These are phyloP conservation scores for Pezicula rhizophila DNA, from an alignment of 2,329 filamentous ascomycete species.

Conservation along the genomic window DNA sequence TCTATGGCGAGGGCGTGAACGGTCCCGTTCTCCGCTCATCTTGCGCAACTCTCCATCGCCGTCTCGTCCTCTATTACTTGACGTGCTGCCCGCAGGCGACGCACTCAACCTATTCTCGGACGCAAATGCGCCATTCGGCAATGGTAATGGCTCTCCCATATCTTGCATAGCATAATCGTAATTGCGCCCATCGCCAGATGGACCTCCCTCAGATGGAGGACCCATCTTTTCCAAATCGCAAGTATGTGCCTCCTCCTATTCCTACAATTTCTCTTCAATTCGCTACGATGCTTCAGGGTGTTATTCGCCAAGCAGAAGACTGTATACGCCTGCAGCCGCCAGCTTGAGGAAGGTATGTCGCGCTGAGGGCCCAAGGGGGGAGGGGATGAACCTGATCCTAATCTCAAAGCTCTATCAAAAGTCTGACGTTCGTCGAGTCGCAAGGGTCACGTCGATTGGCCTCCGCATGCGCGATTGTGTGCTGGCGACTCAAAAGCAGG, in stretches of 20 bases:
- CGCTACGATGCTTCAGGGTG: background rate
- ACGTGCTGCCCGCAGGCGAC: slow-evolving; percentile 17
- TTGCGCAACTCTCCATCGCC: slow-evolving; percentile 10
- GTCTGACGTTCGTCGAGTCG: slow-evolving; percentile 22
- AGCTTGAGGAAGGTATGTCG: slow-evolving; percentile 10
- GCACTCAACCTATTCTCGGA: slow-evolving; percentile 19
- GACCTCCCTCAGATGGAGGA: slow-evolving; percentile 30
- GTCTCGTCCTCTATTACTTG: slow-evolving; percentile 21
- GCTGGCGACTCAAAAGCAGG: slow-evolving; percentile 24
- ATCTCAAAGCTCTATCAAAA: slow-evolving; percentile 6
- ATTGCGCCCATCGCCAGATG: slow-evolving; percentile 23
- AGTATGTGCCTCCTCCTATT: slow-evolving; percentile 7
- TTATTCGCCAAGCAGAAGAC: slow-evolving; percentile 1
- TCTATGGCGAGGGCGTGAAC: slow-evolving; percentile 47
- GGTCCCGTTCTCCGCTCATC: slow-evolving; percentile 49
- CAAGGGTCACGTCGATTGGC: slow-evolving; percentile 20
- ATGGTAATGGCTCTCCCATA: slow-evolving; percentile 11
- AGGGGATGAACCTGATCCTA: slow-evolving; percentile 5
- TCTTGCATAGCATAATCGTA: slow-evolving; percentile 18
- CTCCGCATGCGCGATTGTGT: slow-evolving; percentile 23
- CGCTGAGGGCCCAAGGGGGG: slow-evolving; percentile 5
- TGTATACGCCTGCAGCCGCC: slow-evolving; percentile 10
- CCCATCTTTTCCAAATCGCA: slow-evolving; percentile 22
- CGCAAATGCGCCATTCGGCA: slow-evolving; percentile 21
- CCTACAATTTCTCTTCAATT: background rate